phyloP scores from a whole-genome alignment of 352 stramenopile genomes.

The Pythium phragmiticola region DNA sequence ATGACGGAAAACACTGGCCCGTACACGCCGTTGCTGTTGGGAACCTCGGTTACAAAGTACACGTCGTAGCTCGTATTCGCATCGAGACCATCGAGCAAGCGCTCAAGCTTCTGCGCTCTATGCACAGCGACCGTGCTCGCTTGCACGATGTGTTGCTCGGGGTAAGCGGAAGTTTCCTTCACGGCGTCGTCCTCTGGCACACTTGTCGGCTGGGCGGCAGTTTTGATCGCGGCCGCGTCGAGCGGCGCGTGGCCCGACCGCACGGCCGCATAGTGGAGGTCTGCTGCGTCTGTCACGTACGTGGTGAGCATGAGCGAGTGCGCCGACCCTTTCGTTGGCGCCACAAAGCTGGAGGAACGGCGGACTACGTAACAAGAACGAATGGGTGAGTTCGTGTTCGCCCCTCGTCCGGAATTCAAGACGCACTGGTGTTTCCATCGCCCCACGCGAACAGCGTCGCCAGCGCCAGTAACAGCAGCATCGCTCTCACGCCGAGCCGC shows the following conservation, averaged over 20 bases:
- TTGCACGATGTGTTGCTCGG: slow-evolving; percentile 8
- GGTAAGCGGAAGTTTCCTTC: too few relatives aligned
- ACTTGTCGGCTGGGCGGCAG: slow-evolving; percentile 13
- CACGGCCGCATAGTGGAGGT: slow-evolving; percentile 74
- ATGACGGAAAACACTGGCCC: slow-evolving; percentile 65
- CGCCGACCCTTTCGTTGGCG: slow-evolving; percentile 39
- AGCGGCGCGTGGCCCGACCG: slow-evolving; percentile 36
- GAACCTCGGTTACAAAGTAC: slow-evolving; percentile 79
- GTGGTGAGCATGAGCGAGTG: slow-evolving; percentile 65
- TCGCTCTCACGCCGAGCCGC: slow-evolving; percentile 1
- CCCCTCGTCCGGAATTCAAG: too few relatives aligned
- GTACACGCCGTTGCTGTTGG: slow-evolving; percentile 78
- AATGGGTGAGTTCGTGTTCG: neutral
- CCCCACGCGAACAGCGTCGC: neutral
- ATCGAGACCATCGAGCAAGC: slow-evolving; percentile 35
- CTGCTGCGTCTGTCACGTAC: slow-evolving; percentile 63
- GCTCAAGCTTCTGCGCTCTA: slow-evolving; percentile 55
- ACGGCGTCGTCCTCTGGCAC: neutral
- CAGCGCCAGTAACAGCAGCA: slow-evolving; percentile 12
- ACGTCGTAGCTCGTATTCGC: slow-evolving; percentile 79
- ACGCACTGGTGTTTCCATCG: slow-evolving; percentile 23
- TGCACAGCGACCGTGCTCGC: slow-evolving; percentile 47
- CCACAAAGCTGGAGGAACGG: slow-evolving; percentile 45
- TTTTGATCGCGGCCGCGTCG: slow-evolving; percentile 51
- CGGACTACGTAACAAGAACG: slow-evolving; percentile 20